Evolutionary conservation across 75 land plant species (phyloP).

Genomic region (Chamaecyparis obtusa): DNA sequence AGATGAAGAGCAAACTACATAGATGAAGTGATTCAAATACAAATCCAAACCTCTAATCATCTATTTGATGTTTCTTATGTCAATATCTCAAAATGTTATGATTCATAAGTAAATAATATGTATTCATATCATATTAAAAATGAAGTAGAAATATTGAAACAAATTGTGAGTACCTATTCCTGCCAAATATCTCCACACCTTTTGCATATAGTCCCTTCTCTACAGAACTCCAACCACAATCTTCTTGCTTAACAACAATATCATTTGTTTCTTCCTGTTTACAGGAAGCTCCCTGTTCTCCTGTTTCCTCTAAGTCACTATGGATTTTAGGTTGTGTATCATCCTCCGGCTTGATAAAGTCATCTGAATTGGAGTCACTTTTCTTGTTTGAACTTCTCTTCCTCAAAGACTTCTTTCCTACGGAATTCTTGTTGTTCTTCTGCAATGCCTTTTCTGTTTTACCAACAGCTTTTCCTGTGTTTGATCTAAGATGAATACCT

Average conservation of each 20-base stretch:
- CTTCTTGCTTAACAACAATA: slow-evolving; percentile 33
- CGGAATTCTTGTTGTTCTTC: slow-evolving; percentile 17
- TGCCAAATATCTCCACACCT: slow-evolving; percentile 94
- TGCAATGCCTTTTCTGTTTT: slow-evolving; percentile 25
- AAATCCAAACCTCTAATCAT: not conserved
- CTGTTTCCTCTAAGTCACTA: slow-evolving; percentile 5
- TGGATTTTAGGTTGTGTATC: slow-evolving; percentile 11
- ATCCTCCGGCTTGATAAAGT: slow-evolving; percentile 14
- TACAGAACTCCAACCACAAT: slow-evolving; percentile 59
- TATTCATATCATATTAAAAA: not conserved
- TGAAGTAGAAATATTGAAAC: not conserved
- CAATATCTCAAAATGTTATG: not conserved
- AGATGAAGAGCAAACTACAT: not conserved
- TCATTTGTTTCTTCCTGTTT: slow-evolving; percentile 51
- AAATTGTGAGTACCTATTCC: slow-evolving; percentile 60
- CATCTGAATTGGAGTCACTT: slow-evolving; percentile 4
- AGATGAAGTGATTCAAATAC: not conserved
- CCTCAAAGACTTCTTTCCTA: slow-evolving; percentile 27
- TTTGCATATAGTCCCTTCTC: slow-evolving; percentile 88
- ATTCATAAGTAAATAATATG: not conserved
- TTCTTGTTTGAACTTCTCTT: slow-evolving; percentile 19
- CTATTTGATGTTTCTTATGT: not conserved
- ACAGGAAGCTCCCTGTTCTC: slow-evolving; percentile 20
- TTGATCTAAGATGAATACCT: slow-evolving; percentile 36
- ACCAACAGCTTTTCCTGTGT: slow-evolving; percentile 29